A percentile compares a stretch with the other conserved stretches of the same genome.
phyloP scores from a whole-genome alignment of 257 asterid genomes.

The Ocimum tenuiflorum region DNA sequence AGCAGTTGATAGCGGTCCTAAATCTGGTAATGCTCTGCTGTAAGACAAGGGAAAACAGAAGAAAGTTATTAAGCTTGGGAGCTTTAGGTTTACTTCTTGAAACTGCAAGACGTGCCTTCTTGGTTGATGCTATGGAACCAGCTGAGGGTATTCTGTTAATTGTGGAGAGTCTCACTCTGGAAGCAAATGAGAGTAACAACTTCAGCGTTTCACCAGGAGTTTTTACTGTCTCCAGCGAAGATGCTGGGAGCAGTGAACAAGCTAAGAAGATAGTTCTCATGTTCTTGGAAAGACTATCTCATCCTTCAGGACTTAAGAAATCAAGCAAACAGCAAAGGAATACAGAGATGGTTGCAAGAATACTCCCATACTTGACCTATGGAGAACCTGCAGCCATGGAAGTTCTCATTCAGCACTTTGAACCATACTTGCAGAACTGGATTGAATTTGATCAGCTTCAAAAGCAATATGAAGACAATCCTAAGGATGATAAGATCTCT shows the following conservation, averaged over 20 bases:
- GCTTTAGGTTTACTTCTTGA: constrained; percentile 88
- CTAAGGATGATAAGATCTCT: constrained; percentile 67
- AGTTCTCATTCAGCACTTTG: constrained; percentile 88
- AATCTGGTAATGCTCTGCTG: constrained; percentile 91
- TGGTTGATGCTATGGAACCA: constrained; percentile 96
- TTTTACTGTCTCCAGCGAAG: constrained; percentile 68
- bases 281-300: constrained; percentile 93
- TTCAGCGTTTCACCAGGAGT: constrained; percentile 74
- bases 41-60: constrained; percentile 87
- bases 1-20: constrained; percentile 83
- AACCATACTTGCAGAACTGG: constrained; percentile 86
- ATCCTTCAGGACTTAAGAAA: constrained; percentile 83
- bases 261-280: constrained; percentile 94
- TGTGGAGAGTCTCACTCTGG: constrained; percentile 90
- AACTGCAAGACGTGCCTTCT: constrained; percentile 97
- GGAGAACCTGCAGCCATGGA: constrained; percentile 99
- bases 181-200: constrained; percentile 89
- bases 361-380: constrained; percentile 90
- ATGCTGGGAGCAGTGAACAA: constrained; percentile 85
- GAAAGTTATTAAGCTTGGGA: constrained; percentile 69
- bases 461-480: constrained; percentile 58
- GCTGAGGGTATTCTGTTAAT: constrained; percentile 96
- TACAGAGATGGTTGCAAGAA: constrained; percentile 98
- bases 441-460: constrained; percentile 69
- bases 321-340: constrained; percentile 93